Evolutionary conservation across 805 yeast species (phyloP), one percentile per base, ranked within the genome.

Genomic region (Yarrowia deformans): DNA sequence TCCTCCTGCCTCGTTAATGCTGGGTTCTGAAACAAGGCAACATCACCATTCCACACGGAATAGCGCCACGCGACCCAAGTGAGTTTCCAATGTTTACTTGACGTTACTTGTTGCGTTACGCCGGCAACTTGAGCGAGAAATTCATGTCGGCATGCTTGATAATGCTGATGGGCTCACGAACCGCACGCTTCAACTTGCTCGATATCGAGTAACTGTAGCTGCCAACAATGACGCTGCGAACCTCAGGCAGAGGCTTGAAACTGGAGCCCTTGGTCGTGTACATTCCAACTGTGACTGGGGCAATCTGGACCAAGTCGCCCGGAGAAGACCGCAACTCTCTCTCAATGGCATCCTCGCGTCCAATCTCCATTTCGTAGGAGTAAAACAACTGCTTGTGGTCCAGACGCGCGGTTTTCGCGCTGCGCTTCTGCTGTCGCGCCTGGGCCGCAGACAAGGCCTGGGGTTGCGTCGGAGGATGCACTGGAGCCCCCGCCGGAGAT

Each of bases 281-380:
- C 55, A 63, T 60, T 8, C 66, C 66, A 32, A 67, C 54, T 12
- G 42, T 45, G n/a, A 61, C 56, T 4, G 52, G 70, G 29, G 45
- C 56, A 18, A 54, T 37, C 35, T 63, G 68, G n/a, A 48, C 46
- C 61, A 35, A 23, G 23, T 49, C 61, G 29, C 61, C 61, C 6
- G 56, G 58, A 8, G 43, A 23, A 18, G 60, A 46, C 35, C 61
- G 12, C 32, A 48, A 39, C 61, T 63, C 60, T 8, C 37, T 14
- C 46, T 63, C 60, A 23, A 66, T 43, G 18, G 40, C 48, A 16
- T 55, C 63, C 68, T 64, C 63, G 19, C 68, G 58, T 23, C 63
- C 66, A n/a, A 48, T 52, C 66, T 49, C 68, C 63, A 64, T 64
- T n/a, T 64, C 68, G 46, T 49, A 49, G 8, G 66, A 54, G 42